phyloP scores from a whole-genome alignment of 495 filamentous ascomycete genomes.

The Patellaria atrata region DNA sequence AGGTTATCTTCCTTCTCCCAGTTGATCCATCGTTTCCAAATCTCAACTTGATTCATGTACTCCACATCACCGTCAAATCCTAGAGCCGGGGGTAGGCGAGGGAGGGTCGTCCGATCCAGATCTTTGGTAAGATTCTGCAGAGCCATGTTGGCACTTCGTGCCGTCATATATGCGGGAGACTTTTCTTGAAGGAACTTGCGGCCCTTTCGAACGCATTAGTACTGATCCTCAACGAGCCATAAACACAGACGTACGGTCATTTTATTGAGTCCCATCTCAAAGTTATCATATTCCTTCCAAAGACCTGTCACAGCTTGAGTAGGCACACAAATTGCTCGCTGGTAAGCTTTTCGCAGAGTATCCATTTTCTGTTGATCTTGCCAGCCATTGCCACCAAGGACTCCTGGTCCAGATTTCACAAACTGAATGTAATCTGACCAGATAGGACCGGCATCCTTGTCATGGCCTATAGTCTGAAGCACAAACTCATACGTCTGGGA shows the following conservation, averaged over 20 bases:
- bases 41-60: constrained; percentile 68
- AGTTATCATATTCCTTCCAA: constrained; percentile 96
- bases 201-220: constrained; percentile 38
- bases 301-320: constrained; percentile 62
- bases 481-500: constrained; percentile 81
- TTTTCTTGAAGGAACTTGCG: constrained; percentile 86
- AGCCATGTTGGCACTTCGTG: constrained; percentile 67
- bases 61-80: constrained; percentile 81
- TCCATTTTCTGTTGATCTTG: constrained; percentile 98
- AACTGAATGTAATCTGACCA: constrained; percentile 93
- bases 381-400: constrained; percentile 72
- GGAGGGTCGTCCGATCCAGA: constrained; percentile 60
- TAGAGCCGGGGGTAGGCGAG: constrained; percentile 62
- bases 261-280: constrained; percentile 87
- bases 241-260: constrained; percentile 43
- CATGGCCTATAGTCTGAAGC: constrained; percentile 74
- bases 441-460: constrained; percentile 78
- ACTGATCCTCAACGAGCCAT: background rate
- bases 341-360: constrained; percentile 73
- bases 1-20: constrained; percentile 92
- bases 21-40: constrained; percentile 85
- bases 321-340: constrained; percentile 72
- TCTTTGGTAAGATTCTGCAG: constrained; percentile 73
- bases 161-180: constrained; percentile 85
- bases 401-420: constrained; percentile 64